Percentiles rank a stretch among this genome's conserved stretches.
Evolutionary conservation across 2,329 filamentous ascomycete species (phyloP).

Genomic region (Pestalotiopsis sp.): DNA sequence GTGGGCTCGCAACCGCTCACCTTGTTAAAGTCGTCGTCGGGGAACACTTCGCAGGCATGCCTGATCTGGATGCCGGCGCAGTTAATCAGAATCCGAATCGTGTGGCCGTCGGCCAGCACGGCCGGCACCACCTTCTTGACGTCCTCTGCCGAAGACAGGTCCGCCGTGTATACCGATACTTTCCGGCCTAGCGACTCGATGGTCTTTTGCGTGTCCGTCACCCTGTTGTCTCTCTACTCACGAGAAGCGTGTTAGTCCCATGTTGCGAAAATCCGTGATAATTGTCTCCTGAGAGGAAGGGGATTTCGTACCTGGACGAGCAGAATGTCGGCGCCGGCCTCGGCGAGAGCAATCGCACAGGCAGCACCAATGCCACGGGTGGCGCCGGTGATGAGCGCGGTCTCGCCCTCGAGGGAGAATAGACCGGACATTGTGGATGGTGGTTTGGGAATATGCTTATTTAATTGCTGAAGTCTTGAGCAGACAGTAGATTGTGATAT

Average conservation of each 20-base stretch:
- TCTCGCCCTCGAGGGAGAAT: constrained; percentile 59
- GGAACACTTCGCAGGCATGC: constrained; percentile 9
- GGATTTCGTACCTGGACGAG: constrained; percentile 42
- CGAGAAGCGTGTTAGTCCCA: background rate
- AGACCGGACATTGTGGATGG: constrained; percentile 21
- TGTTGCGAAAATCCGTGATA: background rate
- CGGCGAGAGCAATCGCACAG: constrained; percentile 58
- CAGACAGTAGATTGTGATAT: background rate
- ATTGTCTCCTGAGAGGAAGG: background rate
- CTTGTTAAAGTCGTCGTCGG: constrained; percentile 12
- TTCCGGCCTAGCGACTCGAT: constrained; percentile 10
- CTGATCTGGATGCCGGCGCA: constrained; percentile 82
- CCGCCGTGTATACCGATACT: constrained; percentile 6
- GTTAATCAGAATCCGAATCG: constrained; percentile 80
- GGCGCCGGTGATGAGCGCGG: constrained; percentile 58
- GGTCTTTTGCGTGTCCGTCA: constrained; percentile 10
- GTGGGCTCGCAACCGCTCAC: constrained; percentile 56
- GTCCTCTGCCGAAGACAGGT: constrained; percentile 30
- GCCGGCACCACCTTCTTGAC: constrained; percentile 10
- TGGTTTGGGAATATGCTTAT: background rate
- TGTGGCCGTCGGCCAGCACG: constrained; percentile 33
- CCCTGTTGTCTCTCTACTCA: constrained; percentile 4
- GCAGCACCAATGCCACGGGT: constrained; percentile 61
- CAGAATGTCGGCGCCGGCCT: constrained; percentile 59
- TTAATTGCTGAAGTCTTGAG: background rate